These are phyloP conservation scores for Cucurbita moschata DNA, from an alignment of 306 rosid genomes.

Conservation along the genomic window DNA sequence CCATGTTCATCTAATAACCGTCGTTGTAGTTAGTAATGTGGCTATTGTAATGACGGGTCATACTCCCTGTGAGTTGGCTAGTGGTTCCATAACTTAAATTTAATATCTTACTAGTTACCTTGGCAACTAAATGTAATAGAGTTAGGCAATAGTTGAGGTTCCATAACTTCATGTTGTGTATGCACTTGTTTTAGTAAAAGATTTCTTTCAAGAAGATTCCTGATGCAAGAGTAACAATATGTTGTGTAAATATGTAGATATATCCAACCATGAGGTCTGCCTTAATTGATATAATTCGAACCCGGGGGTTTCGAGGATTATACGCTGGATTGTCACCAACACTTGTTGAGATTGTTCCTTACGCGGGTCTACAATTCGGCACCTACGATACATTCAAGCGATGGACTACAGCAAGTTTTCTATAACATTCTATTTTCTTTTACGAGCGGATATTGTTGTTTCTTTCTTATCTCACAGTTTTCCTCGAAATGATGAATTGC, in stretches of 20 bases:
- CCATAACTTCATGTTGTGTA: background rate
- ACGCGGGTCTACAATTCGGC: slow-evolving; percentile 93
- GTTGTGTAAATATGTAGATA: slow-evolving; percentile 31
- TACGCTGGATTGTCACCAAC: slow-evolving; percentile 89
- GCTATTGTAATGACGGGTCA: no score
- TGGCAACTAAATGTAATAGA: background rate
- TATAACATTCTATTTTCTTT: background rate
- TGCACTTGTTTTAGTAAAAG: background rate
- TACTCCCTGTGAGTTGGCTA: background rate
- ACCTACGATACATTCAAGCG: slow-evolving; percentile 89
- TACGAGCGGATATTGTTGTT: background rate
- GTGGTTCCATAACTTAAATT: background rate
- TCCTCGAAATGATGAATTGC: slow-evolving; percentile 5
- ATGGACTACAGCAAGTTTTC: slow-evolving; percentile 56
- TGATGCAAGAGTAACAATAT: background rate
- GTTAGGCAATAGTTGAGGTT: no score
- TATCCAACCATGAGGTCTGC: slow-evolving; percentile 93
- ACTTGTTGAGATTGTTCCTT: slow-evolving; percentile 90
- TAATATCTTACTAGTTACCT: background rate
- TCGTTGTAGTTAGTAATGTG: background rate
- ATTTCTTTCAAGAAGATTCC: background rate
- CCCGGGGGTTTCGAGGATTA: slow-evolving; percentile 66
- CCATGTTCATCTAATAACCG: background rate
- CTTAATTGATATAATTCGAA: slow-evolving; percentile 38
- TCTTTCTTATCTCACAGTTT: background rate